A percentile compares a stretch with the other conserved stretches of the same genome.
phyloP scores from a whole-genome alignment of 257 asterid genomes.

The Ballota nigra region DNA sequence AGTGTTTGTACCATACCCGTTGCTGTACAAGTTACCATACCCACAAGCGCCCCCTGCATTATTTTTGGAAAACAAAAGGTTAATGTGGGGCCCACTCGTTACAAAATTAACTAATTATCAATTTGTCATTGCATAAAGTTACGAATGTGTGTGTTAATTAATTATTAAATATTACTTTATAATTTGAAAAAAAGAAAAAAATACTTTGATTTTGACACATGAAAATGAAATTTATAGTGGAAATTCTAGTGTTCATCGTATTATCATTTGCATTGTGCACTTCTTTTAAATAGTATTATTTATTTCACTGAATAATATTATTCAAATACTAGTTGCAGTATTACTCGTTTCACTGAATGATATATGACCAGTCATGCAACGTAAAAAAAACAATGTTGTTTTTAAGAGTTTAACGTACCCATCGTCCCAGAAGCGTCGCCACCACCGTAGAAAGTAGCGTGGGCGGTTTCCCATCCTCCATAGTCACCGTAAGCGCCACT shows the following conservation, averaged over 20 bases:
- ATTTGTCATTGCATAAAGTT: neutral
- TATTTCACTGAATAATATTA: too few species aligned
- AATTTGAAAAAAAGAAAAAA: too few species aligned
- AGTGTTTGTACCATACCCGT: conserved; percentile 82
- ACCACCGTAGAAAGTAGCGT: conserved; percentile 58
- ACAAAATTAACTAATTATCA: neutral
- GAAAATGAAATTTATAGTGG: neutral
- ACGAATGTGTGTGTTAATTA: too few species aligned
- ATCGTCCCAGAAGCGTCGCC: conserved; percentile 62
- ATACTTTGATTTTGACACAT: conserved; percentile 15
- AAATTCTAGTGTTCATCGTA: too few species aligned
- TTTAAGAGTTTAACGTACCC: conserved; percentile 31
- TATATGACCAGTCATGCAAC: conserved; percentile 1
- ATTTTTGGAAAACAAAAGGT: neutral
- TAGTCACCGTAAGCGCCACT: conserved; percentile 23
- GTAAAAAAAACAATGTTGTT: neutral
- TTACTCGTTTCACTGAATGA: neutral
- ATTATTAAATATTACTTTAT: too few species aligned
- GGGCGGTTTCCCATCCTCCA: conserved; percentile 54
- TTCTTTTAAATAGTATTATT: too few species aligned
- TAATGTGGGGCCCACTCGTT: neutral
- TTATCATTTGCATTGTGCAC: too few species aligned
- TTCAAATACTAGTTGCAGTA: too few species aligned
- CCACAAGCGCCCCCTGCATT: conserved; percentile 95
- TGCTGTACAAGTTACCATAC: conserved; percentile 80